Percentiles rank a stretch among this genome's conserved stretches.
Evolutionary conservation across 768 basidiomycete species (phyloP).

Genomic region (Amanita molliuscula): DNA sequence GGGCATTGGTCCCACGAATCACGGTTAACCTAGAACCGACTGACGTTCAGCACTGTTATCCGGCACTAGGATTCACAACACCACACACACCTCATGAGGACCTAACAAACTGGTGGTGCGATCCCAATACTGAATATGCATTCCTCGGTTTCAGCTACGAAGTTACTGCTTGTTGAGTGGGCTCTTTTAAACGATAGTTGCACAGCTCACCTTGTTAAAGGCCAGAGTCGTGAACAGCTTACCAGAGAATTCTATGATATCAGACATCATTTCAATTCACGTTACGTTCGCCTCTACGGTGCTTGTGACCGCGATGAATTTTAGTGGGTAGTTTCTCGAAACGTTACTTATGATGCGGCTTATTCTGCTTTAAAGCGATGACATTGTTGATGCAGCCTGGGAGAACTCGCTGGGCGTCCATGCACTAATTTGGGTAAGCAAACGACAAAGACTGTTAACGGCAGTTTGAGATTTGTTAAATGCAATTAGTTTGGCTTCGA

Average conservation of each 20-base stretch:
- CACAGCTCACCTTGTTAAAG: constrained; percentile 16
- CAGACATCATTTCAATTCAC: constrained; percentile 35
- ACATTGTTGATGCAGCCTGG: constrained; percentile 49
- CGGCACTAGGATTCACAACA: constrained; percentile 32
- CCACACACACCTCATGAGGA: constrained; percentile 26
- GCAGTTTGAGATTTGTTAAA: not conserved
- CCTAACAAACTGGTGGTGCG: constrained; percentile 42
- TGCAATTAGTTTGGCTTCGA: constrained; percentile 25
- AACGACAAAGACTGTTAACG: not conserved
- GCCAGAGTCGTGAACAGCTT: constrained; percentile 36
- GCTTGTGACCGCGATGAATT: constrained; percentile 24
- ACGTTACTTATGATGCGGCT: not conserved
- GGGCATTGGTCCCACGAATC: not conserved
- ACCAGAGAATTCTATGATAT: constrained; percentile 43
- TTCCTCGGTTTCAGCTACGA: constrained; percentile 63
- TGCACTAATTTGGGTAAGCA: constrained; percentile 46
- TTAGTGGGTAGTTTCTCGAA: constrained; percentile 17
- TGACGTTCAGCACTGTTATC: constrained; percentile 15
- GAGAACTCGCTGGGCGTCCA: constrained; percentile 40
- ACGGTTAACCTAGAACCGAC: not conserved
- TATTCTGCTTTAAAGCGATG: constrained; percentile 20
- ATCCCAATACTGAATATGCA: constrained; percentile 41
- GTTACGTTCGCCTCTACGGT: constrained; percentile 41
- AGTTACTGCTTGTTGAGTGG: constrained; percentile 41
- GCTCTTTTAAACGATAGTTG: not conserved